phyloP scores from a whole-genome alignment of 768 basidiomycete genomes.

The Podaxis sp. region DNA sequence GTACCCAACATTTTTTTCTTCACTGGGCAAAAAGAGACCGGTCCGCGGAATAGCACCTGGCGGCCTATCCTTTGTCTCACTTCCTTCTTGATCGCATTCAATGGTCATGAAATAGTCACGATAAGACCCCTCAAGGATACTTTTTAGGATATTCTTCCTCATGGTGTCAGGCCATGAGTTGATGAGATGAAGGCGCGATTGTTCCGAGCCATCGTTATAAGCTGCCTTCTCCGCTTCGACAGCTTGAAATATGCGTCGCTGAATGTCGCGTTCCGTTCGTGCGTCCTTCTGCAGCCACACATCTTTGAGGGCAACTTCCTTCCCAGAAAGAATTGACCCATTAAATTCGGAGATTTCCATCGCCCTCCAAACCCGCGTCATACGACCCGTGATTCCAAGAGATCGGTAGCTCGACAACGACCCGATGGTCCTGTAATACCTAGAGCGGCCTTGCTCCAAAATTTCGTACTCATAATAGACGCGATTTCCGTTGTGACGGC shows the following conservation, averaged over 20 bases:
- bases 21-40: neutral
- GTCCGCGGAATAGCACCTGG: neutral
- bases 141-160: neutral
- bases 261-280: slow-evolving; percentile 16
- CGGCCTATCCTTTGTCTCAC: neutral
- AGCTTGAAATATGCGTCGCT: slow-evolving; percentile 14
- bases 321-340: slow-evolving; percentile 2
- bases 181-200: neutral
- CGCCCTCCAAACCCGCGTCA: slow-evolving; percentile 8
- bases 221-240: neutral
- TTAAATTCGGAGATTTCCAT: neutral
- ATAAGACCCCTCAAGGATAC: neutral
- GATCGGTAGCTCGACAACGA: neutral
- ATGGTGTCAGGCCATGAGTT: neutral
- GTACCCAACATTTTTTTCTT: neutral
- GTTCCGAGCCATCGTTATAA: too few relatives aligned
- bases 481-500: neutral
- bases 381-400: slow-evolving; percentile 3
- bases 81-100: neutral
- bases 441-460: neutral
- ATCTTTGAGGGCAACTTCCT: slow-evolving; percentile 18
- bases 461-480: neutral
- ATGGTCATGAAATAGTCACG: neutral
- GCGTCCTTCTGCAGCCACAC: slow-evolving; percentile 20
- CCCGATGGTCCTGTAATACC: neutral